These are phyloP conservation scores for Aspergillus sp. DNA, from an alignment of 2,329 filamentous ascomycete species.

Conservation along the genomic window DNA sequence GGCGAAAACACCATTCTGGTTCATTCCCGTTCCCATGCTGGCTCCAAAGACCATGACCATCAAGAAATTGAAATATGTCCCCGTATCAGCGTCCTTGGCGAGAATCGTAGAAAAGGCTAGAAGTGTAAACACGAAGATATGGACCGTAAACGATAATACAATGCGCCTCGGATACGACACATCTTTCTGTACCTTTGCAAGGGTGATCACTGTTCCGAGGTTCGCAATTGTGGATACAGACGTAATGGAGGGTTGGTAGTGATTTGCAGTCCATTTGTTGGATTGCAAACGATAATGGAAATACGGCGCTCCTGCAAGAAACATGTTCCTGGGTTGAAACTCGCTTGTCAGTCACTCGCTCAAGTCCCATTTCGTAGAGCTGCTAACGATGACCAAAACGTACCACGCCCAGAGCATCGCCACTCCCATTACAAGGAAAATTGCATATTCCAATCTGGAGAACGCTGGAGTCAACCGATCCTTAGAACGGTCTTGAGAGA, in stretches of 20 bases:
- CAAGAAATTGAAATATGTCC: constrained; percentile 69
- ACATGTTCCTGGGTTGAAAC: constrained; percentile 74
- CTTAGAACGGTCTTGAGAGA: constrained; percentile 5
- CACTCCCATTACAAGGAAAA: constrained; percentile 78
- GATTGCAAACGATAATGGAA: constrained; percentile 73
- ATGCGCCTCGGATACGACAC: constrained; percentile 88
- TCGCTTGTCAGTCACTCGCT: background rate
- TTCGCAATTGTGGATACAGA: constrained; percentile 81
- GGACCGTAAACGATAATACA: constrained; percentile 65
- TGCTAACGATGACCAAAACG: constrained; percentile 16
- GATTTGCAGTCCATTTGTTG: constrained; percentile 61
- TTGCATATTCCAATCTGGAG: constrained; percentile 76
- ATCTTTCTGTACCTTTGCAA: constrained; percentile 69
- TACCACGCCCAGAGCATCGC: constrained; percentile 98
- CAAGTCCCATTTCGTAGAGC: background rate
- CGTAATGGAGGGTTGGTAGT: constrained; percentile 85
- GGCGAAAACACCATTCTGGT: constrained; percentile 91
- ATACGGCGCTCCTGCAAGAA: constrained; percentile 87
- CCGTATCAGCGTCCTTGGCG: constrained; percentile 55
- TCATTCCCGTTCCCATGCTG: constrained; percentile 70
- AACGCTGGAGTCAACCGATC: constrained; percentile 41
- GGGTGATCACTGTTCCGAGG: constrained; percentile 62
- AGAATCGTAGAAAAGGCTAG: constrained; percentile 70
- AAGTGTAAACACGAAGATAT: constrained; percentile 65
- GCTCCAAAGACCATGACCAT: constrained; percentile 73